A percentile compares a stretch with the other conserved stretches of the same genome.
Evolutionary conservation across 208 protist genomes (phyloP).

Genomic region (Lotmaria passim): DNA sequence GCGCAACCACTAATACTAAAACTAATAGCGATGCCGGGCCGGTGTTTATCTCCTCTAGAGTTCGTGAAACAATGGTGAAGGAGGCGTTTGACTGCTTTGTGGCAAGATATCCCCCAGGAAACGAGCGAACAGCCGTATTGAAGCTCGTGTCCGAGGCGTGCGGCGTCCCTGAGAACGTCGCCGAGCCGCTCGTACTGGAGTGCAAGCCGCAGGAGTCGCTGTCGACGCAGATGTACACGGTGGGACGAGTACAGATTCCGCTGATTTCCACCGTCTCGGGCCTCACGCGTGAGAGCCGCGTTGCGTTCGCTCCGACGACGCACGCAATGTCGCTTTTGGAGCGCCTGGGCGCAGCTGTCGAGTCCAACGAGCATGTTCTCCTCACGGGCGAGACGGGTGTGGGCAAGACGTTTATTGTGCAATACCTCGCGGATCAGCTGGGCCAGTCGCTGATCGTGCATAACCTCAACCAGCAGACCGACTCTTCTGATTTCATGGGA

Average conservation of each 20-base stretch:
- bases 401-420: conserved; percentile 95
- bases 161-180: conserved; percentile 65
- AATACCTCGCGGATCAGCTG: conserved; percentile 90
- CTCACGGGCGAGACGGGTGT: conserved; percentile 99
- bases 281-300: conserved; percentile 55
- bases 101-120: conserved; percentile 64
- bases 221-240: conserved; percentile 46
- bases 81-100: conserved; percentile 95
- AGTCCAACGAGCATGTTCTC: conserved; percentile 95
- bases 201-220: conserved; percentile 68
- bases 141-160: conserved; percentile 55
- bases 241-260: conserved; percentile 69
- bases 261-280: conserved; percentile 39
- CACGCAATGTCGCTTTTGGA: conserved; percentile 96
- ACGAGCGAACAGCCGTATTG: conserved; percentile 47
- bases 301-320: conserved; percentile 96
- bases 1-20: conserved; percentile 29
- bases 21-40: conserved; percentile 12
- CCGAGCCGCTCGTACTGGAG: conserved; percentile 67
- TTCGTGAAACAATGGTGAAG: conserved; percentile 90
- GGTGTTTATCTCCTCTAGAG: conserved; percentile 74
- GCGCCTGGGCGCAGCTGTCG: conserved; percentile 90
- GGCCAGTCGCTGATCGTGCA: conserved; percentile 95
- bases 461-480: conserved; percentile 99
- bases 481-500: conserved; percentile 99